phyloP scores from a whole-genome alignment of 306 rosid species.

The Quercus rubra region DNA sequence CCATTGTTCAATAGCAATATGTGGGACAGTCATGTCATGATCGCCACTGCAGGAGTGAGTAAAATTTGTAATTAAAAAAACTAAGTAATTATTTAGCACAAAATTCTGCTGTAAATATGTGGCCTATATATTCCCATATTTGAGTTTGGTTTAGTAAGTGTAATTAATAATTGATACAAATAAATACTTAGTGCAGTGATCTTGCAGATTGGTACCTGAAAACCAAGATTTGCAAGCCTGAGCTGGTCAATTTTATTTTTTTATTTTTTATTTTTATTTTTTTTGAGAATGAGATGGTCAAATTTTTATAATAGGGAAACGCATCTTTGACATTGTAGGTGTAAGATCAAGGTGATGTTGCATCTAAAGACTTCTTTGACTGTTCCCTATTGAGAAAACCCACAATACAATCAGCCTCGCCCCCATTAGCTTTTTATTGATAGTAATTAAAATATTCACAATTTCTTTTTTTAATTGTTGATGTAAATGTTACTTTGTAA shows the following conservation, averaged over 20 bases:
- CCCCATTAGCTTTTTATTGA: too few species aligned
- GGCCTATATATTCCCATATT: too few species aligned
- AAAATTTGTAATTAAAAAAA: background rate
- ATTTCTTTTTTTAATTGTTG: too few species aligned
- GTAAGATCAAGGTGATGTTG: constrained; percentile 6
- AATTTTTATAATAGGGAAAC: constrained; percentile 8
- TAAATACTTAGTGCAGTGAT: background rate
- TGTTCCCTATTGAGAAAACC: background rate
- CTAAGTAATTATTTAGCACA: background rate
- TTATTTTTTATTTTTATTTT: too few species aligned
- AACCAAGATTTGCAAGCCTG: constrained; percentile 18
- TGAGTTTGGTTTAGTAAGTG: too few species aligned
- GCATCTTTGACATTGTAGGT: background rate
- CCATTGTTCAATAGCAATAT: background rate
- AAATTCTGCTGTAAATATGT: too few species aligned
- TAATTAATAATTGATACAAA: too few species aligned
- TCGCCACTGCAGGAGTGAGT: constrained; percentile 8
- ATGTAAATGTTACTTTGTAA: too few species aligned
- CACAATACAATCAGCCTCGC: background rate
- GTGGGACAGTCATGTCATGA: constrained; percentile 13
- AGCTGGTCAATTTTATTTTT: background rate
- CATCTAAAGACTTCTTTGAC: constrained; percentile 14
- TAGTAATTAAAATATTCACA: too few species aligned
- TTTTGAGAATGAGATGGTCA: background rate
- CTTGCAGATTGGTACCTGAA: constrained; percentile 6